These are phyloP conservation scores for Myxozyma mucilagina DNA, from an alignment of 805 yeast genomes.

Conservation along the genomic window DNA sequence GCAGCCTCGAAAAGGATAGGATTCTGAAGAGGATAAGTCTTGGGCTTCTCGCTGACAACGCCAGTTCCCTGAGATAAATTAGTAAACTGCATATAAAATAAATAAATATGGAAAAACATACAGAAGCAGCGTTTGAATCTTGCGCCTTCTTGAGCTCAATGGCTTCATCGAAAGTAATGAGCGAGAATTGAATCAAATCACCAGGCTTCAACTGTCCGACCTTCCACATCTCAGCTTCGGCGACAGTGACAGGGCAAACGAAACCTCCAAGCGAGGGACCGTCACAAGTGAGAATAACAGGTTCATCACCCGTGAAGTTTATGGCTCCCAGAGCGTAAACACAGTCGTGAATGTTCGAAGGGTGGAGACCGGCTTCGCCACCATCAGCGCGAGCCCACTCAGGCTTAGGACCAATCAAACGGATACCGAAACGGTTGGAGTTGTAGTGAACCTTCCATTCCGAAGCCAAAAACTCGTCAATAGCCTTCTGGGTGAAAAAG, in stretches of 20 bases:
- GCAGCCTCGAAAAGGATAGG: constrained; percentile 66
- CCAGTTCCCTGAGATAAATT: constrained; percentile 18
- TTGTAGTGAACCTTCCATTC: constrained; percentile 96
- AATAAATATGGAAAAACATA: background rate
- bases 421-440: constrained; percentile 94
- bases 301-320: constrained; percentile 98
- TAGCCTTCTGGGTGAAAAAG: constrained; percentile 75
- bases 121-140: constrained; percentile 44
- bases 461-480: constrained; percentile 69
- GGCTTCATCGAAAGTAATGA: constrained; percentile 70
- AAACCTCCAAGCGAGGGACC: constrained; percentile 98
- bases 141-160: constrained; percentile 60
- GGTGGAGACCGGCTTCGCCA: constrained; percentile 97
- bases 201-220: constrained; percentile 98
- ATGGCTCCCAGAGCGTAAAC: constrained; percentile 96
- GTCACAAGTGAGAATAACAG: constrained; percentile 93
- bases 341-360: constrained; percentile 97
- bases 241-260: constrained; percentile 94
- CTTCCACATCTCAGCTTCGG: constrained; percentile 97
- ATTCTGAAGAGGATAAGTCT: constrained; percentile 46
- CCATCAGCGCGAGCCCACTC: constrained; percentile 95
- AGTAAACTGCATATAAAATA: background rate
- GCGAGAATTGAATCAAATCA: constrained; percentile 76
- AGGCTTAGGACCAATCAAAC: constrained; percentile 94
- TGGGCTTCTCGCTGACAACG: constrained; percentile 24